phyloP scores from a whole-genome alignment of 2,329 filamentous ascomycete genomes.

The Aspergillus tanneri region DNA sequence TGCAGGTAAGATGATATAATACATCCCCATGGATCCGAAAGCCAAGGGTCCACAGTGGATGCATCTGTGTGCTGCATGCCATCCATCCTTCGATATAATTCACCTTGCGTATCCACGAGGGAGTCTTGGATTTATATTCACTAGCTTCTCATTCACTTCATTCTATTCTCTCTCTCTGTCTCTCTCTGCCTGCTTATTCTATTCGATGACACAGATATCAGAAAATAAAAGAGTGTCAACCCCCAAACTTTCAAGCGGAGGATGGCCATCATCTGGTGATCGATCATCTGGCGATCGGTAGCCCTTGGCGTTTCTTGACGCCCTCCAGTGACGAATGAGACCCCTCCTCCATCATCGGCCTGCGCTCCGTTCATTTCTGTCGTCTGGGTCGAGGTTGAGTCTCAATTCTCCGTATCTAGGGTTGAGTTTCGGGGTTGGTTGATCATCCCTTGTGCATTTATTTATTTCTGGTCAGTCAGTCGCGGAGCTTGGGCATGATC shows the following conservation, averaged over 20 bases:
- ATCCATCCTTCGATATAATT: not conserved
- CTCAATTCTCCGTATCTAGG: not conserved
- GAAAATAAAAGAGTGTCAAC: not conserved
- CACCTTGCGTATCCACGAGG: not conserved
- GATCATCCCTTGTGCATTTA: not conserved
- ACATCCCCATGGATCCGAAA: not conserved
- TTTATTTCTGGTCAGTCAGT: not conserved
- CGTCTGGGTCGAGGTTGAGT: not conserved
- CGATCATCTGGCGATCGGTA: slow-evolving; percentile 22
- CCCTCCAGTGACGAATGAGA: slow-evolving; percentile 16
- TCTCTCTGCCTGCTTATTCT: not conserved
- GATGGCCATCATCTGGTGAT: slow-evolving; percentile 6
- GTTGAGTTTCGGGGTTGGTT: not conserved
- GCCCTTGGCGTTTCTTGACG: slow-evolving; percentile 26
- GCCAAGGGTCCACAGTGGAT: not conserved
- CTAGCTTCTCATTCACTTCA: not conserved
- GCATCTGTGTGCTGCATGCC: not conserved
- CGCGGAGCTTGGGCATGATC: too few relatives aligned
- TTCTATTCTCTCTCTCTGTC: not conserved
- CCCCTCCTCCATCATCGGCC: slow-evolving; percentile 3
- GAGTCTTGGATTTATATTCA: too few relatives aligned
- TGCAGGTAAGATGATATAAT: not conserved
- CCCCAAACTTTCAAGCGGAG: not conserved
- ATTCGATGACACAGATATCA: not conserved
- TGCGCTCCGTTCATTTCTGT: not conserved